These are phyloP conservation scores for Aureobasidium sp. DNA, from an alignment of 2,329 filamentous ascomycete species.

Conservation along the genomic window DNA sequence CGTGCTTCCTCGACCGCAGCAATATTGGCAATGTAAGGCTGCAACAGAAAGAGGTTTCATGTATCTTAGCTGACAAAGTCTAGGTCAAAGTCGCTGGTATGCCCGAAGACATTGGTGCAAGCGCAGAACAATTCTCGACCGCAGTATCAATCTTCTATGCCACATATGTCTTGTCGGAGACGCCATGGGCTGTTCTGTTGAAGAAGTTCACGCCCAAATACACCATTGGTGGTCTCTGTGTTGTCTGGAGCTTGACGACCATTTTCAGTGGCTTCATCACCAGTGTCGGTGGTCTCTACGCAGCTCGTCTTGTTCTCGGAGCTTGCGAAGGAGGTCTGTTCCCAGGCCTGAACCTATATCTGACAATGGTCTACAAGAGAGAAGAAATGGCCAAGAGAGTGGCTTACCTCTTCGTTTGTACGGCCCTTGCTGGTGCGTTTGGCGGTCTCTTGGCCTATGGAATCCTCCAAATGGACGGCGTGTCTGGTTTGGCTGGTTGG, in stretches of 20 bases:
- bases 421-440: constrained; percentile 36
- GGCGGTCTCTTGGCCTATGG: constrained; percentile 34
- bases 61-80: background rate
- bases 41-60: too few relatives aligned
- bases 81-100: constrained; percentile 37
- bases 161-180: constrained; percentile 46
- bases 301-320: constrained; percentile 28
- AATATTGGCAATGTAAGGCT: constrained; percentile 39
- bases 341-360: constrained; percentile 27
- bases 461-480: constrained; percentile 25
- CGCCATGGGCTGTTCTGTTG: constrained; percentile 41
- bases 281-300: constrained; percentile 37
- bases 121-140: constrained; percentile 38
- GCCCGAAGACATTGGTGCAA: constrained; percentile 39
- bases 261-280: constrained; percentile 43
- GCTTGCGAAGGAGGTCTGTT: constrained; percentile 24
- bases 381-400: constrained; percentile 38
- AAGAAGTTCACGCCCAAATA: constrained; percentile 42
- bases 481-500: constrained; percentile 27
- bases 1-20: constrained; percentile 49
- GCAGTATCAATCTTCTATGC: constrained; percentile 48
- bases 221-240: constrained; percentile 34
- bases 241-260: constrained; percentile 45
- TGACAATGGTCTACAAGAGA: constrained; percentile 36
- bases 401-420: constrained; percentile 36